Conservation (phyloP, 192 early-diverging fungal genomes). For the Phycomyces nitens region DNA sequence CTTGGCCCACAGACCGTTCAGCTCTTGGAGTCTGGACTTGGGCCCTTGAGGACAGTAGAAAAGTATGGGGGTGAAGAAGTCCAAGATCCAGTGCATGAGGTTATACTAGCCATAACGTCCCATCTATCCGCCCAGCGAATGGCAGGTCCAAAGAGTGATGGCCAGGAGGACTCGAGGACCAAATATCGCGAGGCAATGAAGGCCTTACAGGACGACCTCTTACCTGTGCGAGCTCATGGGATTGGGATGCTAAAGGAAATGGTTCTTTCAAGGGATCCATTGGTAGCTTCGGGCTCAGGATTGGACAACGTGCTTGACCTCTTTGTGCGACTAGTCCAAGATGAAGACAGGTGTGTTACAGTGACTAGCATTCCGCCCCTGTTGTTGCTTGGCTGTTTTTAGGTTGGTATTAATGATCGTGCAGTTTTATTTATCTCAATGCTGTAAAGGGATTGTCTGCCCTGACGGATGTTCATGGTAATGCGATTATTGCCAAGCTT, state of each 20-base stretch:
- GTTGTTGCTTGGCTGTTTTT: not conserved
- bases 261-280: conserved; percentile 66
- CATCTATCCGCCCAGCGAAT: conserved; percentile 35
- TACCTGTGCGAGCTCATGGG: conserved; percentile 88
- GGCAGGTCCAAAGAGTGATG: not conserved
- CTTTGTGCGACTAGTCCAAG: conserved; percentile 74
- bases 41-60: conserved; percentile 36
- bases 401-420: conserved; percentile 7
- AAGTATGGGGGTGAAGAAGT: conserved; percentile 40
- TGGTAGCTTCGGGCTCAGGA: conserved; percentile 48
- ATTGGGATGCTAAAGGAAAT: conserved; percentile 77
- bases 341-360: conserved; percentile 67
- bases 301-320: conserved; percentile 67
- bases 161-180: conserved; percentile 40
- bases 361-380: not conserved
- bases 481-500: conserved; percentile 63
- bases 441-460: conserved; percentile 84
- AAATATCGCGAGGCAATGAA: conserved; percentile 74
- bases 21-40: conserved; percentile 29
- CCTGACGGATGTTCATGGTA: conserved; percentile 77
- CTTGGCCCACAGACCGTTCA: conserved; percentile 40
- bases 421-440: conserved; percentile 89
- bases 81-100: conserved; percentile 42
- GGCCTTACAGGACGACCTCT: conserved; percentile 68
- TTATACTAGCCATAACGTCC: conserved; percentile 43